Base-by-base conservation (phyloP, 2,329 filamentous ascomycete species). In the Aspergillus sclerotialis region DNA sequence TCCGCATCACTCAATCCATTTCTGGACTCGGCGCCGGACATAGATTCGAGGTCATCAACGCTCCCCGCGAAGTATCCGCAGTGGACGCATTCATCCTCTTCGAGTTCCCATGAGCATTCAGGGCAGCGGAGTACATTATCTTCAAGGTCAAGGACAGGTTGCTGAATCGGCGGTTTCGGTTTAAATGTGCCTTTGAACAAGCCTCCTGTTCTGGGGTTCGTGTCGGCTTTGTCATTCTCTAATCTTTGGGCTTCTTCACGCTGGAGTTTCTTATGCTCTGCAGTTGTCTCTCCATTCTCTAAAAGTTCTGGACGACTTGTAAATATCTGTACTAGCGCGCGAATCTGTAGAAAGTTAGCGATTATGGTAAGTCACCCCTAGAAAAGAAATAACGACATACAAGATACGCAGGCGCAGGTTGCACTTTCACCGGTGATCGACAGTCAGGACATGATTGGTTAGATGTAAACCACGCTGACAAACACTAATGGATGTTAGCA, bases 371-470 rank as follows among this genome's bases (percentile, higher is more conserved):
- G 36, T 28, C 19, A 8, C 13, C 25, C 14, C n/a, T 19, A 24
- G 17, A 23, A 17, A 9, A 36, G 14, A 25, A 38, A 12, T n/a
- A n/a, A n/a, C n/a, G 10, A 58, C 67, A 52, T 57, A 78, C 75
- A 27, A 82, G 56, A 51, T 80, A 84, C 26, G 79, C 76, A 16
- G 79, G 80, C 6, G 77, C 75, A 1, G 80, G 80, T 44, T 74
- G 63, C 17, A 72, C 61, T 43, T 65, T 72, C 37, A 83, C 74
- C 23, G 67, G 61, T 3, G 73, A 65, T 39, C 80, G 72, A 53
- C 80, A 84, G 53, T 83, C 78, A 11, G 80, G 80, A 56, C 80
- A 84, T 47, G 78, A 79, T 54, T 79, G 80, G 49, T 73, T 77
- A 28, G 61, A 61, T 51, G 63, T 55, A 50, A 75, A 76, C 70